Evolutionary conservation across 2,329 filamentous ascomycete species (phyloP), one percentile per base, ranked within the genome.

Genomic region (Phoma sp.): DNA sequence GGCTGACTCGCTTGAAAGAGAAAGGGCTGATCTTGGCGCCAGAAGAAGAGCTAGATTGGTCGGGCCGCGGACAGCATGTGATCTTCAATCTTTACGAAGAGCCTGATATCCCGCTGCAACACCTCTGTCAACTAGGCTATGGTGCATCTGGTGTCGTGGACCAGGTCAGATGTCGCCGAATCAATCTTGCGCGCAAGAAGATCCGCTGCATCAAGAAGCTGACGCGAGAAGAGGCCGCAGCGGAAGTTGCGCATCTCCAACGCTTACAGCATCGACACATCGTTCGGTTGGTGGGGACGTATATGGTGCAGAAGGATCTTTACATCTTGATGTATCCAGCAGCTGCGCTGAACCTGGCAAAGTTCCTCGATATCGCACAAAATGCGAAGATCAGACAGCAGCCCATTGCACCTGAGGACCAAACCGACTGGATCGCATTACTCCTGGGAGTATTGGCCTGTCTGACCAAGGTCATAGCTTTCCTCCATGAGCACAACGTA

Each of bases 161-260:
- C 24, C 63, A 63, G 37, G 60, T 66, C 4, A 33, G 27, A 13
- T 67, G 63, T 32, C 37, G 55, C 5, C 44, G 60, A 24, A 60
- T 67, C 25, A 45, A 47, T 7, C 41, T 68, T 6, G 63, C 60
- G 6, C 60, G 58, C 0, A 68, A 68, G 38, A 61, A 22, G 10
- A 51, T 68, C 2, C 25, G 37, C 35, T 60, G 55, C 21, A 60
- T 29, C 4, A 4, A 15, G 4, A 15, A 4, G 2, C 3, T 33
- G 13, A 33, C 12, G 13, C n/a, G n/a, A 7, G 22, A 22, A 32
- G 22, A 33, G 41, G 58, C 54, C 13, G 35, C 62, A 4, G 32
- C 10, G 10, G 65, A 66, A 40, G 62, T 66, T 6, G 47, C 56
- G 35, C 62, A 65, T 38, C 36, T 68, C 2, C 43, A 63, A 6